These are phyloP conservation scores for Chamaecyparis obtusa DNA, from an alignment of 75 land plant genomes.

Conservation along the genomic window DNA sequence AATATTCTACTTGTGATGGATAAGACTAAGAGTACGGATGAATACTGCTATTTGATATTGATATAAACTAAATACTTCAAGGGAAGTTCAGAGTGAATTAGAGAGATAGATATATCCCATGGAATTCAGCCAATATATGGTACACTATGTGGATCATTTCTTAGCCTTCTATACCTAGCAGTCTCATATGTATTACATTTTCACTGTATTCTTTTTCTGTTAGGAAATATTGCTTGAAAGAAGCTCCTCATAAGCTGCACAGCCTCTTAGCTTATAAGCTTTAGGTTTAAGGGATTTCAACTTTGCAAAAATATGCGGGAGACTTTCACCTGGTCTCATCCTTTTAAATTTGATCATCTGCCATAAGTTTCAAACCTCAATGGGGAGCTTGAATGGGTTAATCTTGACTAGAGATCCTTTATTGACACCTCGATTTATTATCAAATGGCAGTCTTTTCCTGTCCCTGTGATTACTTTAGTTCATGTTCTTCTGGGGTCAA, in stretches of 20 bases:
- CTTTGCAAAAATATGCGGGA: neutral
- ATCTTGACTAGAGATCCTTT: neutral
- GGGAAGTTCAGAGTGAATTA: neutral
- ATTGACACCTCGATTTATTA: neutral
- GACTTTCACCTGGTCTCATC: neutral
- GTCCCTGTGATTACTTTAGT: neutral
- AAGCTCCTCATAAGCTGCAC: neutral
- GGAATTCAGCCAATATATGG: neutral
- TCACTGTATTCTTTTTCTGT: neutral
- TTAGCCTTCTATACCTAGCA: neutral
- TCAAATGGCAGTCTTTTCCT: neutral
- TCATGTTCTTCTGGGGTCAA: neutral
- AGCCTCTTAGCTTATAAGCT: neutral
- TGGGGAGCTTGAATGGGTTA: neutral
- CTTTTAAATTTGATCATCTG: neutral
- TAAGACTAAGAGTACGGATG: neutral
- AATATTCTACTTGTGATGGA: conserved; percentile 4
- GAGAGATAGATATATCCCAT: neutral
- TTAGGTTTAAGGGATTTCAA: neutral
- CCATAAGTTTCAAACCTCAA: neutral
- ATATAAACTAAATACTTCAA: neutral
- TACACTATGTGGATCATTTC: neutral
- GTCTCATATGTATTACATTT: neutral
- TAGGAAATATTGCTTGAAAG: neutral
- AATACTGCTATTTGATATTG: neutral